Conservation (phyloP, 768 basidiomycete species). For the Collybia sordida region DNA sequence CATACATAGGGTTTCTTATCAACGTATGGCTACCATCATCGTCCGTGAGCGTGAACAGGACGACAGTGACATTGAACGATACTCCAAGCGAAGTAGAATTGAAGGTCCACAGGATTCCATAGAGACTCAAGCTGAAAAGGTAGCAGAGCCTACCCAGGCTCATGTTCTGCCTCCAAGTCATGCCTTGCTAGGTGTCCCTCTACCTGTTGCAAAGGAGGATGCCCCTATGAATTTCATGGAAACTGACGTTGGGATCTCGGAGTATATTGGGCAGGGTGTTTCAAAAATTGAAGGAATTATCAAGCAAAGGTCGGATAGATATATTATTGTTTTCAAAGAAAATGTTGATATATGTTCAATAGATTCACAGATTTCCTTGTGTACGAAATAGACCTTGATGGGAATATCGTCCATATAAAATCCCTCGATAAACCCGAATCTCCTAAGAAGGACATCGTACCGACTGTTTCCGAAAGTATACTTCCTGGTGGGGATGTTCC, state of each 20-base stretch:
- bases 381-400: slow-evolving; percentile 82
- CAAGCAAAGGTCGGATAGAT: slow-evolving; percentile 80
- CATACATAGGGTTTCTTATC: not conserved
- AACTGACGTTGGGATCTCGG: slow-evolving; percentile 86
- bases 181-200: slow-evolving; percentile 58
- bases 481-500: slow-evolving; percentile 19
- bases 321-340: not conserved
- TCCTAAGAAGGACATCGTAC: slow-evolving; percentile 37
- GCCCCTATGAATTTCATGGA: slow-evolving; percentile 65
- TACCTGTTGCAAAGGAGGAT: slow-evolving; percentile 47
- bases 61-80: slow-evolving; percentile 41
- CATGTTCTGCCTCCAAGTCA: slow-evolving; percentile 74
- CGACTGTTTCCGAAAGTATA: slow-evolving; percentile 9
- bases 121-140: not conserved
- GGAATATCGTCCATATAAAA: slow-evolving; percentile 79
- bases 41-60: slow-evolving; percentile 54
- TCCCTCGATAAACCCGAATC: slow-evolving; percentile 71
- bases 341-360: slow-evolving; percentile 6
- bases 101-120: slow-evolving; percentile 21
- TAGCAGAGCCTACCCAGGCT: slow-evolving; percentile 15
- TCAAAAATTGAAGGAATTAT: slow-evolving; percentile 88
- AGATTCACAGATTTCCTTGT: slow-evolving; percentile 99
- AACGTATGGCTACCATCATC: slow-evolving; percentile 34
- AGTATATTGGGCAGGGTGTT: slow-evolving; percentile 73
- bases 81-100: slow-evolving; percentile 43